Evolutionary conservation across 305 asterid species (phyloP), one percentile per base, ranked within the genome.

Genomic region (Fraxinus albicans): DNA sequence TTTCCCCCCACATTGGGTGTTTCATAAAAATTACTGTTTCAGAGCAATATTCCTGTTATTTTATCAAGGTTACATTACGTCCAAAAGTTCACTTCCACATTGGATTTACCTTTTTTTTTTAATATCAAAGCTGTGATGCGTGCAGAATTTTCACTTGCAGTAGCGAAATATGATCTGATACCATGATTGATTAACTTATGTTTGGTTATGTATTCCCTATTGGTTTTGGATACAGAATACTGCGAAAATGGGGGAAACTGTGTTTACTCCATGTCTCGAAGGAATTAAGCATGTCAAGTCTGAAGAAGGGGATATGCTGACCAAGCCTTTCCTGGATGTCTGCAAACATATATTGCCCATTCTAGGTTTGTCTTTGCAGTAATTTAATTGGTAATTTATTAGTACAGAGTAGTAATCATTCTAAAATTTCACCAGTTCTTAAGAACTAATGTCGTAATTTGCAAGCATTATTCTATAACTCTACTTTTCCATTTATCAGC

Each of bases 301-400:
- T 65, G 97, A 91, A 38, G 84, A 89, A 44, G 98, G 97, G 55
- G 98, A 93, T 44, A 84, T 94, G 85, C 88, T 88, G 38, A 83
- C 95, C 44, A 92, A 87, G 86, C 97, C 94, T 69, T 94, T 94
- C 90, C 84, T 94, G 91, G 97, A 94, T 81, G 91, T 93, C 53
- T 91, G 98, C 95, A 94, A 86, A 88, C 93, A 83, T 70, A 81
- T 93, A 65, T 85, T 94, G 91, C 98, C 97, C n/a, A 85, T 93
- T 80, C 86, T 94, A 90, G 98, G 98, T 94, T 86, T 10, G 77
- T 79, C 55, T 76, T 63, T n/a, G 63, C 12, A 58, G 19, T 29
- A 7, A 35, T 65, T 50, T 70, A 65, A 33, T 73, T 69, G 5
- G 23, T 70, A 70, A 70, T 70, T 67, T 67, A 34, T 67, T 12